Evolutionary conservation across 768 basidiomycete genomes (phyloP).

Genomic region (Russula abietina): DNA sequence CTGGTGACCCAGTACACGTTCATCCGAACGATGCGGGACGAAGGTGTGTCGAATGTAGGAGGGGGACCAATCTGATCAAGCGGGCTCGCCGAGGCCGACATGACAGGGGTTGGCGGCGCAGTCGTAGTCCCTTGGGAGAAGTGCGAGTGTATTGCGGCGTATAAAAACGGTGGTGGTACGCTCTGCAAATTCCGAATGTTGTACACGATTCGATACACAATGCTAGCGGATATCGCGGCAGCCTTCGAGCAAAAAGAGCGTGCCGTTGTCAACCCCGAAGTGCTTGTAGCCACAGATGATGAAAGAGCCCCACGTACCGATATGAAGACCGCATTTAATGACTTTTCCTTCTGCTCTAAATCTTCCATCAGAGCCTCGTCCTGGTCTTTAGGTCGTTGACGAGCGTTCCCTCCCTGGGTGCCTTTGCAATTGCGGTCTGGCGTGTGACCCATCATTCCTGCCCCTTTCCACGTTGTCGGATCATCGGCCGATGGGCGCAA

Average conservation of each 20-base stretch:
- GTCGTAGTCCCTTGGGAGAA: neutral
- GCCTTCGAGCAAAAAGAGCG: neutral
- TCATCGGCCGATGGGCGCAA: too few species aligned
- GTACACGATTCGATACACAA: neutral
- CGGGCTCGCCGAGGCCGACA: neutral
- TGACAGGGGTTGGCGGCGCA: neutral
- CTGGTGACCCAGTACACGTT: slow-evolving; percentile 3
- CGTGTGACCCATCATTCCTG: neutral
- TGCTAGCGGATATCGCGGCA: neutral
- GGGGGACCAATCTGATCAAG: neutral
- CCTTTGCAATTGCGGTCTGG: neutral
- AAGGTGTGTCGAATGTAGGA: neutral
- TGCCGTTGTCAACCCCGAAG: neutral
- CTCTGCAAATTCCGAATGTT: neutral
- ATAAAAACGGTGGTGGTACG: neutral
- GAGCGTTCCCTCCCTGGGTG: neutral
- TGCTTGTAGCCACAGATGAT: too few species aligned
- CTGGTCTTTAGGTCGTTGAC: neutral
- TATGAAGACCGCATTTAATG: neutral
- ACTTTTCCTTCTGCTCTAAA: neutral
- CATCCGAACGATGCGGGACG: neutral
- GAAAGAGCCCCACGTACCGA: neutral
- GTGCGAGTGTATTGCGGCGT: neutral
- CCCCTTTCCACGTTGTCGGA: neutral
- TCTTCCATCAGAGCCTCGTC: neutral